phyloP scores from a whole-genome alignment of 192 early-diverging fungal species.

The Coemansia sp. region DNA sequence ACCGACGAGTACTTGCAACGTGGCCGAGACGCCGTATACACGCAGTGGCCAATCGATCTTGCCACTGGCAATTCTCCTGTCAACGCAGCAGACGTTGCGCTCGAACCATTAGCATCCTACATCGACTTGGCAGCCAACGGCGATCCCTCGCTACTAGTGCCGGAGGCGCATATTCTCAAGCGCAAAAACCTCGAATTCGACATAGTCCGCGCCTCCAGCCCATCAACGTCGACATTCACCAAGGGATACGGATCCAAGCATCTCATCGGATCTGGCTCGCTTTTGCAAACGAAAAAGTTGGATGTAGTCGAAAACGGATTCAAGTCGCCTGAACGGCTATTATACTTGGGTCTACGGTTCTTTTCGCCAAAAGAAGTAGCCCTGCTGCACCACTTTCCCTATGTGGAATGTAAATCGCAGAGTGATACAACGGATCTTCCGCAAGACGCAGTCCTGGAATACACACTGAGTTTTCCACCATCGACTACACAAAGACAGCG shows the following conservation, averaged over 20 bases:
- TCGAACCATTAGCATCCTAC: slow-evolving; percentile 18
- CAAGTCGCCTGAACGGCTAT: slow-evolving; percentile 64
- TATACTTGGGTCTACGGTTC: slow-evolving; percentile 76
- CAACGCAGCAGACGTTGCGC: neutral
- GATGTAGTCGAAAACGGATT: slow-evolving; percentile 71
- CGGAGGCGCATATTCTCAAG: slow-evolving; percentile 34
- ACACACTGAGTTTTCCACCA: slow-evolving; percentile 31
- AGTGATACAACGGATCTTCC: neutral
- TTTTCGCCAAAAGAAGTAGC: slow-evolving; percentile 84
- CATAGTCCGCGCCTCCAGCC: slow-evolving; percentile 32
- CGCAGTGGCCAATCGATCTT: slow-evolving; percentile 40
- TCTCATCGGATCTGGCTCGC: slow-evolving; percentile 75
- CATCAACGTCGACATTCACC: slow-evolving; percentile 60
- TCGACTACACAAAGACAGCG: slow-evolving; percentile 32
- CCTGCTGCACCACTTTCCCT: slow-evolving; percentile 80
- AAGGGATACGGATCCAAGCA: slow-evolving; percentile 85
- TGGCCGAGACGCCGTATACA: slow-evolving; percentile 24
- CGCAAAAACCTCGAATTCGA: slow-evolving; percentile 41
- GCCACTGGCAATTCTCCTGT: neutral
- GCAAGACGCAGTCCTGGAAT: slow-evolving; percentile 2
- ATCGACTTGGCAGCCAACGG: slow-evolving; percentile 19
- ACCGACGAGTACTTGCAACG: slow-evolving; percentile 30
- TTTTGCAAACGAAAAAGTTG: slow-evolving; percentile 75
- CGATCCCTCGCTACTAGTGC: slow-evolving; percentile 20
- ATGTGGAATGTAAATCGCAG: neutral